Base-by-base conservation (phyloP, 768 basidiomycete genomes). In the Termitomyces sp. region DNA sequence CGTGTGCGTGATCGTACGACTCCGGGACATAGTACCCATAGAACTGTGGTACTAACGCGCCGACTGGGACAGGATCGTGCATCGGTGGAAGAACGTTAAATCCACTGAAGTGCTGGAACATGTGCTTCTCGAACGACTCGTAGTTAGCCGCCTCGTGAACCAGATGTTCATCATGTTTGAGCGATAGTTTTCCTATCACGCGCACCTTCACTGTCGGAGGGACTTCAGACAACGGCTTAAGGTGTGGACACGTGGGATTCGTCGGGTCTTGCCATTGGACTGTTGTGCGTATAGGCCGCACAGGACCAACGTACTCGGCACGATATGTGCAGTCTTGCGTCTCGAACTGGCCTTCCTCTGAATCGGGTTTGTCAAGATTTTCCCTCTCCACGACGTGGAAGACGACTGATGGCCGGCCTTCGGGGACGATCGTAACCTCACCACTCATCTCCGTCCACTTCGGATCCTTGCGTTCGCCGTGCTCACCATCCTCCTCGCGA, bases 41-140 rank as follows among this genome's bases (percentile, higher is more conserved):
- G 66, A 79, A 87, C 64, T 85, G 83, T 0, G 86, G 85, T 3
- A 82, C 79, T 46, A 85, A 46, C 0, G 85, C 75, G 7, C 73
- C 69, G 3, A 79, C 69, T 3, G 81, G 80, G 0, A 77, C 73
- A 0, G 82, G 77, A 59, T 74, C 62, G 30, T 68, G 67, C 5
- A 81, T 56, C 3, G 79, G 78, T 11, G 60, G 61, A 1, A 79
- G 62, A 40, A 80, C 55, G 55, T 80, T 79, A 57, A 71, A 75
- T 2, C 82, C 82, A 57, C 65, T 76, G 75, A 75, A 81, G 45
- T 80, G 76, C 62, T 81, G 67, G 59, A 73, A 78, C 47, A 81
- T 68, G 56, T 79, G 74, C 10, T 58, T 49, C 2, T 78, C 76
- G 62, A 84, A 78, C 1, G 39, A 43, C 62, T 75, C 68, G 61